Evolutionary conservation across 73 alveolate genomes (phyloP).

Genomic region (Paramecium caudatum): DNA sequence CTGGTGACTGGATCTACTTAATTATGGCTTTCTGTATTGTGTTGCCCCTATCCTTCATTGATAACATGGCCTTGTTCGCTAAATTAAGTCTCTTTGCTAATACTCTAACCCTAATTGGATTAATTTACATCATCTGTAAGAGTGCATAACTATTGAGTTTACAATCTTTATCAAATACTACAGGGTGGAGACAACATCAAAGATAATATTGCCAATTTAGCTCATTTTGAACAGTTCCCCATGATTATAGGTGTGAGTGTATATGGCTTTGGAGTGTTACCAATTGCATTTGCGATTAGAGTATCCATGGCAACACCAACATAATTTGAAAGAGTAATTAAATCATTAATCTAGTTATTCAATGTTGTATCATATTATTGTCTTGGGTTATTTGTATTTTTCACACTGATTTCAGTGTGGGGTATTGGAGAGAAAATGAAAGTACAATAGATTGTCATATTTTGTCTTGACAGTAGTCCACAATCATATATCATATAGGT

Average conservation of each 20-base stretch:
- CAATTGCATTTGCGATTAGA: constrained; percentile 69
- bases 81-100: constrained; percentile 64
- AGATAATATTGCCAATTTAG: constrained; percentile 35
- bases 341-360: neutral
- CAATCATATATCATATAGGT: neutral
- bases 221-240: constrained; percentile 43
- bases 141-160: neutral
- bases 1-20: constrained; percentile 38
- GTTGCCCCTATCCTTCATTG: constrained; percentile 42
- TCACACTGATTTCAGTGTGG: constrained; percentile 43
- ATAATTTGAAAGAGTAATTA: constrained; percentile 11
- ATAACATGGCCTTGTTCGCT: constrained; percentile 62
- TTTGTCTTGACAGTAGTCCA: constrained; percentile 19
- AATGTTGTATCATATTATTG: neutral
- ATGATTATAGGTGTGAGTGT: constrained; percentile 53
- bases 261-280: constrained; percentile 54
- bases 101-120: neutral
- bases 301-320: neutral
- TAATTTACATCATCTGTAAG: constrained; percentile 37
- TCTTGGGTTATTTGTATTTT: neutral
- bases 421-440: constrained; percentile 28
- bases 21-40: constrained; percentile 64
- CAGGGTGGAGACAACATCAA: neutral
- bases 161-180: constrained; percentile 28
- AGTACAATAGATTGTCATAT: constrained; percentile 11